Evolutionary conservation across 1,139 yeast genomes (phyloP).

Genomic region (Nakaseomyces nivariensis): DNA sequence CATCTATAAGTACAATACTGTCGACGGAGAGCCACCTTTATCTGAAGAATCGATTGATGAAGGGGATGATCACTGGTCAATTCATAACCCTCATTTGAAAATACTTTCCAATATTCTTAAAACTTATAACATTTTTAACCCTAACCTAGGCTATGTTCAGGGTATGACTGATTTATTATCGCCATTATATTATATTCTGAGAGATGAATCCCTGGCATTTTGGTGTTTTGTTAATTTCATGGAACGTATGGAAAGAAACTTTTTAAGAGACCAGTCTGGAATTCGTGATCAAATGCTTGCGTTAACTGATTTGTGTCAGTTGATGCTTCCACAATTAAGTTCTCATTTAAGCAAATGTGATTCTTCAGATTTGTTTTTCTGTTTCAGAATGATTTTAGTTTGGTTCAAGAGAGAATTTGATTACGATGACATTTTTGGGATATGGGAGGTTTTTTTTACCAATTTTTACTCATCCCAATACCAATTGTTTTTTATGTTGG

Average conservation of each 20-base stretch:
- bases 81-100: constrained; percentile 59
- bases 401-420: constrained; percentile 92
- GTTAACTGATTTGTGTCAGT: constrained; percentile 71
- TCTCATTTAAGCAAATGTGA: constrained; percentile 80
- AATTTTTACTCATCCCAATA: constrained; percentile 78
- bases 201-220: constrained; percentile 73
- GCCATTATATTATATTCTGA: constrained; percentile 68
- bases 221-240: constrained; percentile 85
- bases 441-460: constrained; percentile 93
- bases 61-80: constrained; percentile 45
- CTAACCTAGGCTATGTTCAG: constrained; percentile 85
- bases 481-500: constrained; percentile 77
- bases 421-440: constrained; percentile 63
- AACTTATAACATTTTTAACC: constrained; percentile 78
- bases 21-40: constrained; percentile 22
- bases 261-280: constrained; percentile 83
- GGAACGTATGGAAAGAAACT: constrained; percentile 94
- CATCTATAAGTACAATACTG: constrained; percentile 43
- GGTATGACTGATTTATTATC: constrained; percentile 94
- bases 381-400: constrained; percentile 86
- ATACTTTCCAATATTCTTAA: constrained; percentile 68
- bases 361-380: constrained; percentile 81
- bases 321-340: constrained; percentile 79
- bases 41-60: constrained; percentile 42
- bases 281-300: constrained; percentile 83